Evolutionary conservation across 768 basidiomycete species (phyloP), one percentile per base, ranked within the genome.

Genomic region (Lactarius hatsudake): DNA sequence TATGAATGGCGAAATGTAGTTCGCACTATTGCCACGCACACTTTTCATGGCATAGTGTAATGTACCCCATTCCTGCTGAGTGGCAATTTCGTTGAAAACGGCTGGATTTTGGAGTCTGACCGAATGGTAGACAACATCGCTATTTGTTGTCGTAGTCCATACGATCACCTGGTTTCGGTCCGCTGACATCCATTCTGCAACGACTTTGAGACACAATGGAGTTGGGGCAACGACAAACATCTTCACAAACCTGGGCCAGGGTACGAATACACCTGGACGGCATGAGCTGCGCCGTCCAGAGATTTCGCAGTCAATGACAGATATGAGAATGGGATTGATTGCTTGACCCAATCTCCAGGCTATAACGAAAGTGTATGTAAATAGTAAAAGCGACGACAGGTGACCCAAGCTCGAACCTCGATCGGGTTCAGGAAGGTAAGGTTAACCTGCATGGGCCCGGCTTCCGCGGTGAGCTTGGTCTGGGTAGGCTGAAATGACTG

Each of bases 221-320:
- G 15, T 5, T 13, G 43, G 48, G 15, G 32, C 55, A 54, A 20
- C 26, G 26, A 28, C 26, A 28, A 28, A 28, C 17, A 53, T 48
- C 18, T 15, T 4, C 13, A 61, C 71, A 18, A 43, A 78, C 78
- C 77, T 67, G 70, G 75, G 58, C 74, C 77, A 43, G 80, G 75
- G 63, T 81, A 78, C 0, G 78, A 75, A 65, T 79, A 81, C 5
- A 81, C 70, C 61, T 80, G 76, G 6, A 79, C 75, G 13, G 43
- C 8, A 63, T 81, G 80, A n/a, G 72, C 34, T 20, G 67, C 65
- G 6, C 75, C 76, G 56, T 81, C 79, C 20, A 71, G 69, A 0
- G 79, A 71, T n/a, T 45, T 4, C 9, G 43, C 43, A 45, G 43
- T 45, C 8, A 45, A 9, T n/a, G 20, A n/a, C 20, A 45, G 1